phyloP scores from a whole-genome alignment of 2,329 filamentous ascomycete genomes.

The Cladosporium cucumerinum region DNA sequence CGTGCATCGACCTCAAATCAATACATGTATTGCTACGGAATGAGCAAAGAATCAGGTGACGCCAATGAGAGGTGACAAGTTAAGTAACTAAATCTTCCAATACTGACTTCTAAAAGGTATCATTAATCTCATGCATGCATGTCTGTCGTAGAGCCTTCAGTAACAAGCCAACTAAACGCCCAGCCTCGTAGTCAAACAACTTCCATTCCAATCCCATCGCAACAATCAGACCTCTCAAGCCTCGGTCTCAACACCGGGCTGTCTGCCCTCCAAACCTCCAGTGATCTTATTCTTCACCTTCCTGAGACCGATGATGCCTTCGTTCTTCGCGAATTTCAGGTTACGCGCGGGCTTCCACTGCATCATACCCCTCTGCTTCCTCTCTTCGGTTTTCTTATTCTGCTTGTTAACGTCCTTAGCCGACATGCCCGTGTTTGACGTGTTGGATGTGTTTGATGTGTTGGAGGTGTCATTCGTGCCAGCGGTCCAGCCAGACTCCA shows the following conservation, averaged over 20 bases:
- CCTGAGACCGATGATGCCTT: constrained; percentile 72
- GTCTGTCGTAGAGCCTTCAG: not conserved
- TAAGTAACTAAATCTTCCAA: not conserved
- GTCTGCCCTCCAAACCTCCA: constrained; percentile 68
- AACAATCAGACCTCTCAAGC: constrained; percentile 17
- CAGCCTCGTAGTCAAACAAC: not conserved
- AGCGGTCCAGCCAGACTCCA: constrained; percentile 34
- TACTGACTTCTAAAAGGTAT: not conserved
- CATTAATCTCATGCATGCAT: constrained; percentile 13
- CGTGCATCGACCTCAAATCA: not conserved
- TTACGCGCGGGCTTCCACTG: constrained; percentile 93
- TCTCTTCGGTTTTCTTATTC: constrained; percentile 69
- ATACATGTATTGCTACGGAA: not conserved
- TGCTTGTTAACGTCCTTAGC: constrained; percentile 61
- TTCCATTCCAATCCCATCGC: not conserved
- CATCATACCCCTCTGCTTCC: constrained; percentile 87
- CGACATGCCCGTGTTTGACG: constrained; percentile 19
- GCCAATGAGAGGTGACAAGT: not conserved
- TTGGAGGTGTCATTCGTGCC: constrained; percentile 30
- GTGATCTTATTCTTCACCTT: constrained; percentile 74
- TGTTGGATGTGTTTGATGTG: constrained; percentile 10
- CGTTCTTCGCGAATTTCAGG: constrained; percentile 79
- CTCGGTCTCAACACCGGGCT: constrained; percentile 80
- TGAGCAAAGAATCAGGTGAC: not conserved
- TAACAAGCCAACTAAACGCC: not conserved